Percentiles rank a stretch among this genome's conserved stretches.
Evolutionary conservation across 305 asterid genomes (phyloP).

Genomic region (Fraxinus greggii): DNA sequence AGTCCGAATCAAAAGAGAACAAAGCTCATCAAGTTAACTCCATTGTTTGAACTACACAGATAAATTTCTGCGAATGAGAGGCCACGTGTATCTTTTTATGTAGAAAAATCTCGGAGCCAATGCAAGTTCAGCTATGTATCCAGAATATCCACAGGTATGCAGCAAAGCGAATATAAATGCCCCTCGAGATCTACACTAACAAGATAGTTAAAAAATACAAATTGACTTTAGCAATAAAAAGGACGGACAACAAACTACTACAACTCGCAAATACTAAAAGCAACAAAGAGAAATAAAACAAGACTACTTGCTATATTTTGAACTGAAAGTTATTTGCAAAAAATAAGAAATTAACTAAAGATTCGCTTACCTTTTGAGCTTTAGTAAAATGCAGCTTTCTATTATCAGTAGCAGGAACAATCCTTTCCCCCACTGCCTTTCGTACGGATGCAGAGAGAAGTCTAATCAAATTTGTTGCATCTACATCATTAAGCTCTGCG

Average conservation of each 20-base stretch:
- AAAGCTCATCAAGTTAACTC: not conserved
- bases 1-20: not conserved
- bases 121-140: not conserved
- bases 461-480: constrained; percentile 86
- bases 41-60: not conserved
- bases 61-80: not conserved
- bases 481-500: constrained; percentile 76
- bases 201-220: not conserved
- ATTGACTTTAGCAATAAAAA: not conserved
- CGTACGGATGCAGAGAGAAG: constrained; percentile 77
- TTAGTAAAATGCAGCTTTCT: constrained; percentile 72
- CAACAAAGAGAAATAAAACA: constrained; percentile 6
- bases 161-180: not conserved
- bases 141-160: not conserved
- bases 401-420: constrained; percentile 85
- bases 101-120: not conserved
- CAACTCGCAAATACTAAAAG: constrained; percentile 5
- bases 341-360: constrained; percentile 24
- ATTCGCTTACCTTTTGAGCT: constrained; percentile 69
- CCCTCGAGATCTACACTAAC: not conserved
- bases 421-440: constrained; percentile 95
- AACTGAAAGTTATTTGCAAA: constrained; percentile 8
- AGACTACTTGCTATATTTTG: not conserved
- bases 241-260: constrained; percentile 8
- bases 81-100: not conserved